Evolutionary conservation across 306 rosid genomes (phyloP).

Genomic region (Prunus fruticosa): DNA sequence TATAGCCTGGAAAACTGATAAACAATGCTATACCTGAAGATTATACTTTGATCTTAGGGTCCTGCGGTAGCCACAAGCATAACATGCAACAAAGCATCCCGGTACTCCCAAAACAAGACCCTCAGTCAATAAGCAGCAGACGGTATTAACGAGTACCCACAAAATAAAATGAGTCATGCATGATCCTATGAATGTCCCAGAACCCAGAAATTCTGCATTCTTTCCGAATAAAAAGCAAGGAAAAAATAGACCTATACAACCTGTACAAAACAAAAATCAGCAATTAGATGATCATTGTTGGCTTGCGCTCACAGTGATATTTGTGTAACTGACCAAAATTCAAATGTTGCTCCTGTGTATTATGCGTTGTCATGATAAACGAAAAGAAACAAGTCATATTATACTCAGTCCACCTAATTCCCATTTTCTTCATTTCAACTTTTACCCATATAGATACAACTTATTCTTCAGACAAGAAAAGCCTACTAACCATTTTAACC

Average conservation of each 20-base stretch:
- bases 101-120: slow-evolving; percentile 60
- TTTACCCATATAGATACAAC: no score
- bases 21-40: slow-evolving; percentile 58
- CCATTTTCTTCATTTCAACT: no score
- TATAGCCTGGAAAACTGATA: neutral
- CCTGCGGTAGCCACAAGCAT: slow-evolving; percentile 90
- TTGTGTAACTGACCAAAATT: neutral
- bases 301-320: neutral
- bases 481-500: no score
- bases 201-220: slow-evolving; percentile 87
- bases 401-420: neutral
- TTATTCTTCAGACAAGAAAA: no score
- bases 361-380: neutral
- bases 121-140: slow-evolving; percentile 80
- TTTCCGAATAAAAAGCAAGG: slow-evolving; percentile 89
- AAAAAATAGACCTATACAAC: slow-evolving; percentile 67
- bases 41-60: slow-evolving; percentile 70
- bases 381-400: neutral
- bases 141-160: slow-evolving; percentile 57
- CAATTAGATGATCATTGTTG: slow-evolving; percentile 13
- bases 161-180: slow-evolving; percentile 72
- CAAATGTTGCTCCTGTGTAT: neutral
- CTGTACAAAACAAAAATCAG: slow-evolving; percentile 39
- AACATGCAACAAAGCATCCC: slow-evolving; percentile 78
- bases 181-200: slow-evolving; percentile 81